phyloP scores from a whole-genome alignment of 2,329 filamentous ascomycete species.

The Elsinoe batatas region DNA sequence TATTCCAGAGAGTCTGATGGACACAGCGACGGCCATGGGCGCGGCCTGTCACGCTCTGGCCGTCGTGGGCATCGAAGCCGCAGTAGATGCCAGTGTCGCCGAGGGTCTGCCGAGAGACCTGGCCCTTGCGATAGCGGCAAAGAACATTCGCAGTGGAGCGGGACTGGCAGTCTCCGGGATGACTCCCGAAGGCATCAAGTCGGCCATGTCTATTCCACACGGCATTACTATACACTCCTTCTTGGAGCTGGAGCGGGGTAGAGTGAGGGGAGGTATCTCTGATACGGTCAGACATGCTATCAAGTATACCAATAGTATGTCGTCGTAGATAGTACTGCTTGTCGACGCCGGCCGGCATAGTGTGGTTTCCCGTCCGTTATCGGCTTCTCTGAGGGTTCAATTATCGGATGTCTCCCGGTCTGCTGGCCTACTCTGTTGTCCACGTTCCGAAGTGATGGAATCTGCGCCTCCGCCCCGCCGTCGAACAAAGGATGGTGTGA shows the following conservation, averaged over 20 bases:
- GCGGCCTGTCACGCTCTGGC: slow-evolving; percentile 22
- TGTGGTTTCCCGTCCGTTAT: no score
- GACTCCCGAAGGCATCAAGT: slow-evolving; percentile 21
- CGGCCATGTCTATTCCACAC: slow-evolving; percentile 20
- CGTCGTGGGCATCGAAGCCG: slow-evolving; percentile 20
- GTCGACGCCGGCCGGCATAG: no score
- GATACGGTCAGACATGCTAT: slow-evolving; percentile 17
- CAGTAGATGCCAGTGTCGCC: slow-evolving; percentile 21
- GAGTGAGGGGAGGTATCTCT: slow-evolving; percentile 14
- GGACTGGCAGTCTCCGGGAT: slow-evolving; percentile 19
- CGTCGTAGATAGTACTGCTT: slow-evolving; percentile 2
- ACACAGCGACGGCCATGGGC: slow-evolving; percentile 20
- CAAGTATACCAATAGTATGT: slow-evolving; percentile 17
- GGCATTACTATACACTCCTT: slow-evolving; percentile 22
- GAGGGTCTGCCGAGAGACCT: slow-evolving; percentile 19
- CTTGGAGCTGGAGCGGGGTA: slow-evolving; percentile 17
- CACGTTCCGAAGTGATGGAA: not conserved
- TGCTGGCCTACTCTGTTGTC: not conserved
- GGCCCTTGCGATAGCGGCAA: slow-evolving; percentile 18
- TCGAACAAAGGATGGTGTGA: not conserved
- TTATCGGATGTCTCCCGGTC: not conserved
- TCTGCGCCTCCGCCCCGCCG: not conserved
- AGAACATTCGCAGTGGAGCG: slow-evolving; percentile 18
- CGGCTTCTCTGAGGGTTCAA: no score
- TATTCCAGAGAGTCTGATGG: slow-evolving; percentile 20